Conservation (phyloP, 139 green algal genomes). For the Chlamydomonas schloesseri region DNA sequence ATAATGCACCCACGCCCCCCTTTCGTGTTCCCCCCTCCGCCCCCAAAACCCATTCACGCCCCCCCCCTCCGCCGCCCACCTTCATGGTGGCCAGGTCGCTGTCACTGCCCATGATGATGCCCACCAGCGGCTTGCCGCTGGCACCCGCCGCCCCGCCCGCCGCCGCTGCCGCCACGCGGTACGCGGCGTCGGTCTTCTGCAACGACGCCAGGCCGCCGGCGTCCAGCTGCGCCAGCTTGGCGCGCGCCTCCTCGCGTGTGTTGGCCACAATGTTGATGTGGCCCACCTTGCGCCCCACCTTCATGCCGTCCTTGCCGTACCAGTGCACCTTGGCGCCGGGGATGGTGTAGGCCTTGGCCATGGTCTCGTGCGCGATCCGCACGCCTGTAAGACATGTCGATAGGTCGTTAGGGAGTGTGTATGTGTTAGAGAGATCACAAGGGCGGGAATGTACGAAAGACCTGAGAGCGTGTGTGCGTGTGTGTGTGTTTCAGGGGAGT, state of each 20-base stretch:
- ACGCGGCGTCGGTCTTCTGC: not conserved
- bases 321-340: slow-evolving; percentile 90
- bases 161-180: not conserved
- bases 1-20: too few relatives aligned
- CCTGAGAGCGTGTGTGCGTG: too few relatives aligned
- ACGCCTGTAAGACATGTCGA: too few relatives aligned
- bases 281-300: slow-evolving; percentile 62
- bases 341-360: slow-evolving; percentile 76
- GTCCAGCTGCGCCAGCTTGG: slow-evolving; percentile 75
- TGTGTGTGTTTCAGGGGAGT: too few relatives aligned
- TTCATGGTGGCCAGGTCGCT: slow-evolving; percentile 96
- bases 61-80: not conserved
- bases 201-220: slow-evolving; percentile 57
- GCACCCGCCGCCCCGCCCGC: not conserved
- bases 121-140: slow-evolving; percentile 68
- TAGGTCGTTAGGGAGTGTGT: too few relatives aligned
- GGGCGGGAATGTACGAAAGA: too few relatives aligned
- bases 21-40: too few relatives aligned
- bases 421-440: too few relatives aligned
- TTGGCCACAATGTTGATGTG: slow-evolving; percentile 90
- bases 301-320: slow-evolving; percentile 92
- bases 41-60: too few relatives aligned
- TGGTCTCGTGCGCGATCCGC: slow-evolving; percentile 70
- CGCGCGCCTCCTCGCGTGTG: slow-evolving; percentile 57
- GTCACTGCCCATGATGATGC: slow-evolving; percentile 99